A percentile compares a stretch with the other conserved stretches of the same genome.
Evolutionary conservation across 2,329 filamentous ascomycete species (phyloP).

Genomic region (Lachnellula cervina): DNA sequence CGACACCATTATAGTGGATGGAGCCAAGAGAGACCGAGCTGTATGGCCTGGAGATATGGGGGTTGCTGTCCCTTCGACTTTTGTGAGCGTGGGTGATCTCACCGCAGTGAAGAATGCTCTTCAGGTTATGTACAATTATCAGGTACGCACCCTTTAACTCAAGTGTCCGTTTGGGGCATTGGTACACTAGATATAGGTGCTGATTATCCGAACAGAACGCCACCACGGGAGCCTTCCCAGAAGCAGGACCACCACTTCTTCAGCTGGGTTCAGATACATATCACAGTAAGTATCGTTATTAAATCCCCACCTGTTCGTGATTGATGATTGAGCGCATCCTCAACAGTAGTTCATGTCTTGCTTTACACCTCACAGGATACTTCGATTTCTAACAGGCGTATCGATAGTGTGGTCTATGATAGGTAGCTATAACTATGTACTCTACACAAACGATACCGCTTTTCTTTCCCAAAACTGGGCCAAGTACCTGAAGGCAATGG

Average conservation of each 20-base stretch:
- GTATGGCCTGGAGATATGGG: conserved; percentile 60
- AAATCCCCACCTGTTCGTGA: not conserved
- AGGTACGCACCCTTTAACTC: conserved; percentile 37
- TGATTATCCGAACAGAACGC: conserved; percentile 10
- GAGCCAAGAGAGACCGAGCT: conserved; percentile 54
- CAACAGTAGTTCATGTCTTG: too few species aligned
- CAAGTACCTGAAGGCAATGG: conserved; percentile 45
- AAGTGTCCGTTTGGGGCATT: conserved; percentile 5
- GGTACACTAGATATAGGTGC: conserved; percentile 3
- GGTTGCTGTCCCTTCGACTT: conserved; percentile 47
- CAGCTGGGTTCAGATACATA: conserved; percentile 44
- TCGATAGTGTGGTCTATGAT: conserved; percentile 48
- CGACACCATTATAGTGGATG: conserved; percentile 38
- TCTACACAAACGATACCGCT: conserved; percentile 48
- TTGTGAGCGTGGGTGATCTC: conserved; percentile 49
- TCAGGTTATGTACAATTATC: conserved; percentile 36
- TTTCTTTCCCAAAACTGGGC: conserved; percentile 46
- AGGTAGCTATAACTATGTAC: conserved; percentile 53
- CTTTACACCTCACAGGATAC: too few species aligned
- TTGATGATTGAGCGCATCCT: too few species aligned
- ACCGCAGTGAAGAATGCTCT: conserved; percentile 43
- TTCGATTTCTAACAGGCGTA: too few species aligned
- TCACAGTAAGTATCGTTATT: conserved; percentile 34
- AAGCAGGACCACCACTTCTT: conserved; percentile 23
- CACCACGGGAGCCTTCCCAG: conserved; percentile 22